phyloP scores from a whole-genome alignment of 495 filamentous ascomycete genomes.

The Tuber magnatum region DNA sequence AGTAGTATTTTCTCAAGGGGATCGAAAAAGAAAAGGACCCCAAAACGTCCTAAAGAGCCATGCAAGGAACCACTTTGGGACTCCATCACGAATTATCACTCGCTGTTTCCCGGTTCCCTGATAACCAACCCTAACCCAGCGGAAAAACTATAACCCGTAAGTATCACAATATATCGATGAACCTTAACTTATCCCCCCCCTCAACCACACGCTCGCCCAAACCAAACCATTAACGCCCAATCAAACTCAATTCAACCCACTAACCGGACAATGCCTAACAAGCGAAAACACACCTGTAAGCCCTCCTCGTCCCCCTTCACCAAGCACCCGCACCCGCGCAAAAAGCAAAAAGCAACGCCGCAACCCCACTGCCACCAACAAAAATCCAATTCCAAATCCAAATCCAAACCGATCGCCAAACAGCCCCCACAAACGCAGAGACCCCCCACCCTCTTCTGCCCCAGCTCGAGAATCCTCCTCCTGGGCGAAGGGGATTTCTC shows the following conservation, averaged over 20 bases:
- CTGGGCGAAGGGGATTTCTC: slow-evolving; percentile 94
- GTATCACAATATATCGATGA: not conserved
- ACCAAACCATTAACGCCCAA: not conserved
- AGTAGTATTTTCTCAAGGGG: no score
- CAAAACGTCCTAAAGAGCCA: no score
- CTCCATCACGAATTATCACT: no score
- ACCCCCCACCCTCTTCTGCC: slow-evolving; percentile 67
- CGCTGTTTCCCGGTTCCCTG: no score
- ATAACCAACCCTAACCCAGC: not conserved
- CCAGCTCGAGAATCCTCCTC: slow-evolving; percentile 65
- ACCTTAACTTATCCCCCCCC: not conserved
- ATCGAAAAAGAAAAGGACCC: no score
- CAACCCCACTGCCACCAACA: not conserved
- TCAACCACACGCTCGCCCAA: not conserved
- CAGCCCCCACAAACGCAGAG: slow-evolving; percentile 39
- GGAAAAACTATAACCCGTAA: not conserved
- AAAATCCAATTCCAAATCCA: slow-evolving; percentile 17
- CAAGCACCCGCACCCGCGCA: slow-evolving; percentile 4
- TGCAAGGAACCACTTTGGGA: no score
- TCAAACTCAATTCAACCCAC: not conserved
- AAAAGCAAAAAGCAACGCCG: slow-evolving; percentile 17
- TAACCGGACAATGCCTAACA: slow-evolving; percentile 17
- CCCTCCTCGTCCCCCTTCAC: not conserved
- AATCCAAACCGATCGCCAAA: slow-evolving; percentile 6
- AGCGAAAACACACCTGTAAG: slow-evolving; percentile 1